Conservation (phyloP, 1,284 basidiomycete species). For the Taiwanofungus camphoratus region DNA sequence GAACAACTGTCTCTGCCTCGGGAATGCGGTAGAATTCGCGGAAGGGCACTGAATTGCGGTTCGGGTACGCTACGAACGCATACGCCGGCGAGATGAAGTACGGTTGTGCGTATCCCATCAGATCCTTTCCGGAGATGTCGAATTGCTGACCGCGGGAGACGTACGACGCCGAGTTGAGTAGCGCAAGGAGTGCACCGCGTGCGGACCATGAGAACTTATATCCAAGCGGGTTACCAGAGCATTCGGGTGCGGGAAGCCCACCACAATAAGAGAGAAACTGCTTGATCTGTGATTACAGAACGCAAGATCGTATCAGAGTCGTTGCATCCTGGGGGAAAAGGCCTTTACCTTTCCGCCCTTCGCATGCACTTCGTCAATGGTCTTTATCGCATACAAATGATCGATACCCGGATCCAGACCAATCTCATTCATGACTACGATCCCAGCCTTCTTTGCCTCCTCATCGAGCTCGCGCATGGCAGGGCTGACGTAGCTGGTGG, state of each 20-base stretch:
- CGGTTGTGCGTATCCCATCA: conserved; percentile 87
- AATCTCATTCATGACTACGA: conserved; percentile 97
- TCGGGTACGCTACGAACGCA: conserved; percentile 96
- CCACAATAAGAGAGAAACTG: conserved; percentile 96
- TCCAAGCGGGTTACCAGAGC: conserved; percentile 91
- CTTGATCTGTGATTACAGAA: conserved; percentile 57
- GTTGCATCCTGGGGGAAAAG: conserved; percentile 1
- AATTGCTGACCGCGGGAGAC: conserved; percentile 62
- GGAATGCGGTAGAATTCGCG: conserved; percentile 85
- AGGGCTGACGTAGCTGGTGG: conserved; percentile 91
- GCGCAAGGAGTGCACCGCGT: conserved; percentile 91
- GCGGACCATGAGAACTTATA: conserved; percentile 99
- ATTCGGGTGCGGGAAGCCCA: conserved; percentile 89
- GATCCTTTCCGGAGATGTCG: conserved; percentile 61
- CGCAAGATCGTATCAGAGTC: conserved; percentile 1
- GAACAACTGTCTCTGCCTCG: conserved; percentile 88
- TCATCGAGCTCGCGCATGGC: conserved; percentile 87
- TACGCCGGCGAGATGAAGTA: conserved; percentile 96
- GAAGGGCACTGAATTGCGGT: conserved; percentile 93
- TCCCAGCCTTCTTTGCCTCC: conserved; percentile 83
- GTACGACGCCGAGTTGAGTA: conserved; percentile 90
- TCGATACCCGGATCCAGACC: conserved; percentile 95
- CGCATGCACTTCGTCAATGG: conserved; percentile 89
- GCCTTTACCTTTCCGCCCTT: conserved; percentile 83
- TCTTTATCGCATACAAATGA: conserved; percentile 96